A percentile compares a stretch with the other conserved stretches of the same genome.
These are phyloP conservation scores for Xenosphaeropsis pyriputrescens DNA, from an alignment of 2,329 filamentous ascomycete species.

Conservation along the genomic window DNA sequence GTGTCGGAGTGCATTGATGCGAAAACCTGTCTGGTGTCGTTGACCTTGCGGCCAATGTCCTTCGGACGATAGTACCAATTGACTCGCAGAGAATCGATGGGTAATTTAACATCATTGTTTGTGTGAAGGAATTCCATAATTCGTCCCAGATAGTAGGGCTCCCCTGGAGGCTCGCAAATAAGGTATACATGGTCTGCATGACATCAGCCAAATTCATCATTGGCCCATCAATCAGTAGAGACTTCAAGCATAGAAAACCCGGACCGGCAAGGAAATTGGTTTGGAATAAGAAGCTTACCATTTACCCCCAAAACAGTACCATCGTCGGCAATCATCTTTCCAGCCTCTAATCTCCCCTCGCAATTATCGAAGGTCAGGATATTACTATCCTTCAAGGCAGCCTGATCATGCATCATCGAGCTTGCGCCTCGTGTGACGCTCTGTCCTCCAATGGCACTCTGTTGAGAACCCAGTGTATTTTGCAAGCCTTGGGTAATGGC, in stretches of 20 bases:
- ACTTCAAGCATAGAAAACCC: not conserved
- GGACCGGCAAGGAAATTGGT: not conserved
- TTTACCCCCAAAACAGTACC: slow-evolving; percentile 73
- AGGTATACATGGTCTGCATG: slow-evolving; percentile 73
- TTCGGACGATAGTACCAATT: slow-evolving; percentile 98
- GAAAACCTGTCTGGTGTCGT: slow-evolving; percentile 82
- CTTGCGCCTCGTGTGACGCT: slow-evolving; percentile 7
- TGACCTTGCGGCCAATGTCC: slow-evolving; percentile 84
- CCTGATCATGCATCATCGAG: slow-evolving; percentile 5
- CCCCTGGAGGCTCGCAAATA: slow-evolving; percentile 90
- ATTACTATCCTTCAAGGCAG: slow-evolving; percentile 47
- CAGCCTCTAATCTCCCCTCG: slow-evolving; percentile 54
- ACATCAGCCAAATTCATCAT: slow-evolving; percentile 1
- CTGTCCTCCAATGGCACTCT: slow-evolving; percentile 1
- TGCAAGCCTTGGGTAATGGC: slow-evolving; percentile 7
- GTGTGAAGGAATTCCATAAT: slow-evolving; percentile 95
- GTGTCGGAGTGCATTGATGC: slow-evolving; percentile 98
- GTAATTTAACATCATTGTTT: slow-evolving; percentile 56
- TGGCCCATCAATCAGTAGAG: not conserved
- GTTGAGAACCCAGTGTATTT: not conserved
- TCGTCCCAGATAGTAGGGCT: slow-evolving; percentile 92
- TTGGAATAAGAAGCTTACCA: slow-evolving; percentile 41
- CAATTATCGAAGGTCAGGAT: slow-evolving; percentile 77
- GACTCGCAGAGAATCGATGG: slow-evolving; percentile 76
- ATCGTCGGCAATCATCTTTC: slow-evolving; percentile 77